Conservation (phyloP, 441 rosid species). For the Jatropha multifida region DNA sequence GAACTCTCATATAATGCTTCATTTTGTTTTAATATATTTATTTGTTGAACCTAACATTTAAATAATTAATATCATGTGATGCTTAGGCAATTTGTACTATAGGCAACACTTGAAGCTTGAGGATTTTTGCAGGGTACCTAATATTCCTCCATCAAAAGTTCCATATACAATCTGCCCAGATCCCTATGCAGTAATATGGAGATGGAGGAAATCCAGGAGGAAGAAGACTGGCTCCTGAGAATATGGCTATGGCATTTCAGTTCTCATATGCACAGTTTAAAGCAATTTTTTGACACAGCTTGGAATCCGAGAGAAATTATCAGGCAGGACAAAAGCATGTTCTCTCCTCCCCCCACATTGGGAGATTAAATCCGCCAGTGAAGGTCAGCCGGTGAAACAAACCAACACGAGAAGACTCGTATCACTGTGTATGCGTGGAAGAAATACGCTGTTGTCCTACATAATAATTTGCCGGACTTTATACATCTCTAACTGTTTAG, state of each 20-base stretch:
- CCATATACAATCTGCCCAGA: conserved; percentile 51
- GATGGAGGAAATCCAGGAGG: conserved; percentile 30
- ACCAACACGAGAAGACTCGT: too few species aligned
- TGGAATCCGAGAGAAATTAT: not conserved
- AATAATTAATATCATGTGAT: not conserved
- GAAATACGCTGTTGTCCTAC: too few species aligned
- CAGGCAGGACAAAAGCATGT: too few species aligned
- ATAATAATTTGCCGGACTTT: too few species aligned
- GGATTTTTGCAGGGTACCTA: conserved; percentile 56
- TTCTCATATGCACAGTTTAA: not conserved
- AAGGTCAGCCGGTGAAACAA: too few species aligned
- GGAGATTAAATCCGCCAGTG: too few species aligned
- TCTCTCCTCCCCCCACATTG: too few species aligned
- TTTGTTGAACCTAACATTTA: not conserved
- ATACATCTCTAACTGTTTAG: not conserved
- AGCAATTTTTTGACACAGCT: not conserved
- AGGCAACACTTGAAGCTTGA: not conserved
- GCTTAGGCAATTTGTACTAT: not conserved
- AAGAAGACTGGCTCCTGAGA: conserved; percentile 4
- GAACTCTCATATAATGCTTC: not conserved
- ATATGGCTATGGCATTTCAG: not conserved
- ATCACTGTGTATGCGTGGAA: too few species aligned
- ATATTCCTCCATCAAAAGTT: conserved; percentile 55
- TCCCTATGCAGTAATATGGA: conserved; percentile 30
- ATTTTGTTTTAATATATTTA: not conserved